phyloP scores from a whole-genome alignment of 2,329 filamentous ascomycete species.

The Didymella exigua region DNA sequence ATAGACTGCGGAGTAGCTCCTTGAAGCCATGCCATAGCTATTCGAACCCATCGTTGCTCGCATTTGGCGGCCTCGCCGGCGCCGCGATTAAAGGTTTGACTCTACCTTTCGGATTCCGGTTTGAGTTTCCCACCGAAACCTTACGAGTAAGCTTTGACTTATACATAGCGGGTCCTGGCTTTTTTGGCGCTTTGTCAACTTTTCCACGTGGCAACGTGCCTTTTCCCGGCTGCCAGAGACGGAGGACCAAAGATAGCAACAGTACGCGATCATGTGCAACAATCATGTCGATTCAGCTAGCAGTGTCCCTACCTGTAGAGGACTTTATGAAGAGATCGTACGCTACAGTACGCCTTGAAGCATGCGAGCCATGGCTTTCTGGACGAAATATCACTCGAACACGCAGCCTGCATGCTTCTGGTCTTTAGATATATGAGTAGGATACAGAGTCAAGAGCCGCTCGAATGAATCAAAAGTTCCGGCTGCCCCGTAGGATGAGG shows the following conservation, averaged over 20 bases:
- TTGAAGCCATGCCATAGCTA: background rate
- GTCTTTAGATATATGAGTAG: background rate
- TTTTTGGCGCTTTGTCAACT: background rate
- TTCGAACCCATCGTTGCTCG: background rate
- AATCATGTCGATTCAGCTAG: background rate
- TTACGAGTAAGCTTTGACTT: conserved; percentile 7
- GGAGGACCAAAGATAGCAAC: background rate
- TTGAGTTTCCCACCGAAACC: background rate
- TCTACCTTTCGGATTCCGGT: background rate
- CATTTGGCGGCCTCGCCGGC: background rate
- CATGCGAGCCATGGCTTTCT: background rate
- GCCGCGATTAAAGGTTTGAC: background rate
- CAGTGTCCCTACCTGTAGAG: background rate
- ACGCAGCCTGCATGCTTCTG: background rate
- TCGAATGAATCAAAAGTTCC: background rate
- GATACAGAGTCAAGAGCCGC: background rate
- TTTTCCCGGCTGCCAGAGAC: background rate
- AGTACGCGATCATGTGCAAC: background rate
- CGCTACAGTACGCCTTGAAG: background rate
- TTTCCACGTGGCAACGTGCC: conserved; percentile 3
- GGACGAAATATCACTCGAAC: too few species aligned
- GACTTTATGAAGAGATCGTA: background rate
- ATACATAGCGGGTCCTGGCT: conserved; percentile 4
- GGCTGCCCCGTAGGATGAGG: background rate
- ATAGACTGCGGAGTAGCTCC: background rate